Percentiles rank a stretch among this genome's conserved stretches.
Evolutionary conservation across 257 asterid species (phyloP).

Genomic region (Anisodus tanguticus): DNA sequence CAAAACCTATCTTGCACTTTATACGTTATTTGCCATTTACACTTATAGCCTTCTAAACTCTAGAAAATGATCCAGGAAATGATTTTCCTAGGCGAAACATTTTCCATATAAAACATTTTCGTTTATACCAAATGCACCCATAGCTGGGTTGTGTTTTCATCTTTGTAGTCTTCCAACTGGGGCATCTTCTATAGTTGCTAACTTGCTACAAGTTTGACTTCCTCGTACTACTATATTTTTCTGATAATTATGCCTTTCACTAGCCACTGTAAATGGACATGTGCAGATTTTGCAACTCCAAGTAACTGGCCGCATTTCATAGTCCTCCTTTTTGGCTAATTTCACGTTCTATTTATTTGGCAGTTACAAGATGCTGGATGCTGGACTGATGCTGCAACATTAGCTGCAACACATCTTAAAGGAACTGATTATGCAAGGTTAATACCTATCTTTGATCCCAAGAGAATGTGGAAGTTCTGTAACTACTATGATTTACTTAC

Average conservation of each 20-base stretch:
- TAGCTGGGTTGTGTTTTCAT: constrained; percentile 19
- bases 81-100: background rate
- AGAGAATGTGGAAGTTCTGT: background rate
- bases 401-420: constrained; percentile 63
- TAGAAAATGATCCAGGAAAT: background rate
- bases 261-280: constrained; percentile 4
- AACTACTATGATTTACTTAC: constrained; percentile 11
- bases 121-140: background rate
- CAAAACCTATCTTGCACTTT: background rate
- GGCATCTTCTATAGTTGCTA: background rate
- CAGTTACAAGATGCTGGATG: constrained; percentile 99
- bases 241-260: constrained; percentile 16
- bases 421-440: constrained; percentile 99
- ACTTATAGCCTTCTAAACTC: background rate
- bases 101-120: background rate
- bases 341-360: constrained; percentile 38
- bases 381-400: constrained; percentile 93
- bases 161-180: background rate
- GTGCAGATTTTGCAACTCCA: background rate
- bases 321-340: constrained; percentile 38
- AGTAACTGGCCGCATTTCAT: background rate
- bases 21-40: background rate
- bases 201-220: background rate
- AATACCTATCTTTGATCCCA: background rate
- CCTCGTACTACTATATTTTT: background rate